These are phyloP conservation scores for Huntiella decipiens DNA, from an alignment of 2,329 filamentous ascomycete genomes.

Conservation along the genomic window DNA sequence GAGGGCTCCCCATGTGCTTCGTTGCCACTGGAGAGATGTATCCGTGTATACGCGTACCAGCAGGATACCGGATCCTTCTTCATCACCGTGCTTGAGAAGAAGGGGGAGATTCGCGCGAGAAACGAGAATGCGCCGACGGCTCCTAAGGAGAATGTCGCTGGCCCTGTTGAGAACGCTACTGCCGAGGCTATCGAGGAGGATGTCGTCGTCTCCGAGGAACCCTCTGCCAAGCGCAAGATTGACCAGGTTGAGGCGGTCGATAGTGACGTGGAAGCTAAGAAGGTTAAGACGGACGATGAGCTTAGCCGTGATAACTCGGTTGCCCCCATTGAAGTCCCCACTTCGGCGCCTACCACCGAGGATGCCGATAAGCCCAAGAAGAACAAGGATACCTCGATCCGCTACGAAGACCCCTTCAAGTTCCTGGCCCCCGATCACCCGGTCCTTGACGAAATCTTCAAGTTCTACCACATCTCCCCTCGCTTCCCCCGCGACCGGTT, in stretches of 20 bases:
- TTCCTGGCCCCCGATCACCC: constrained; percentile 58
- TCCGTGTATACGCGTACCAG: constrained; percentile 84
- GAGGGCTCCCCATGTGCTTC: constrained; percentile 33
- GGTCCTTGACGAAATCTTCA: constrained; percentile 57
- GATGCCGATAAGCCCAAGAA: constrained; percentile 4
- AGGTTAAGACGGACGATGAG: constrained; percentile 12
- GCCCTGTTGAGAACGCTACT: constrained; percentile 13
- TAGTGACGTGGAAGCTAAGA: constrained; percentile 22
- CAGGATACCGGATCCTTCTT: constrained; percentile 98
- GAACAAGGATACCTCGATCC: constrained; percentile 27
- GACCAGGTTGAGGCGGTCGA: constrained; percentile 19
- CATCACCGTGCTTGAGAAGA: constrained; percentile 87
- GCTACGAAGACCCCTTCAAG: constrained; percentile 75
- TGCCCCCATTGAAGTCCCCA: constrained; percentile 1
- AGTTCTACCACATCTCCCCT: constrained; percentile 68
- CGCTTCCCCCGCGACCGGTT: constrained; percentile 82
- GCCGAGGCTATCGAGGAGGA: constrained; percentile 15
- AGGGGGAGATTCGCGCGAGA: constrained; percentile 61
- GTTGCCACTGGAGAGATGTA: constrained; percentile 73
- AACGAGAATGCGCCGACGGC: constrained; percentile 36
- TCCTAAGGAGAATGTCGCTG: constrained; percentile 20
- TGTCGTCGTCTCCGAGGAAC: constrained; percentile 13
- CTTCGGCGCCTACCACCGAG: neutral
- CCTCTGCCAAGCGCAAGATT: constrained; percentile 19
- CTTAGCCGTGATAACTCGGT: constrained; percentile 11